phyloP scores from a whole-genome alignment of 176 grass and related monocot genomes.

The Saccharum spontaneum region DNA sequence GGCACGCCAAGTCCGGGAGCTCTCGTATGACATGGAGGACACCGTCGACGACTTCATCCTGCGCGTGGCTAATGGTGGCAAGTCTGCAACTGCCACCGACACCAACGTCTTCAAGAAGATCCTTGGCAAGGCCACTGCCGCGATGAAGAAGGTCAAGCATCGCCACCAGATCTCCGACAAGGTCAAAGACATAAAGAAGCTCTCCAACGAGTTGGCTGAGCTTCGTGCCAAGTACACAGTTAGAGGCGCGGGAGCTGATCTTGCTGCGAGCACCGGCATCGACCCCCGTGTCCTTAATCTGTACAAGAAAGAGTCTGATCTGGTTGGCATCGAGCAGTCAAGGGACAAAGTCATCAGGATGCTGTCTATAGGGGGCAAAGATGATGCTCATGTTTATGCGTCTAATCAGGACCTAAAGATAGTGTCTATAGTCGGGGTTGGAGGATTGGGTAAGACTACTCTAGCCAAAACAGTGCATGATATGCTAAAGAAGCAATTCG shows the following conservation, averaged over 20 bases:
- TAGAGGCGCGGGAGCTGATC: background rate
- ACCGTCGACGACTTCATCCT: background rate
- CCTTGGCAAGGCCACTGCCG: background rate
- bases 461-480: background rate
- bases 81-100: background rate
- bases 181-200: background rate
- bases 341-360: background rate
- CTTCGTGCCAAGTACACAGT: background rate
- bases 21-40: conserved; percentile 6
- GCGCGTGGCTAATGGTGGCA: background rate
- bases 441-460: conserved; percentile 13
- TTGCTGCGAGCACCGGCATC: background rate
- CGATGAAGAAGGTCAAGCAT: background rate
- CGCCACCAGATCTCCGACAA: background rate
- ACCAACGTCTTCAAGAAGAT: background rate
- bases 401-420: background rate
- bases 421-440: background rate
- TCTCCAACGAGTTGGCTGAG: background rate
- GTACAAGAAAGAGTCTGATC: background rate
- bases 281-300: background rate
- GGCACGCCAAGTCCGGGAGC: background rate
- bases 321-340: background rate
- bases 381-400: background rate
- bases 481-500: background rate
- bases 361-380: background rate